Evolutionary conservation across 1,139 yeast species (phyloP), one percentile per base, ranked within the genome.

Genomic region (Suhomyces atakaporum): DNA sequence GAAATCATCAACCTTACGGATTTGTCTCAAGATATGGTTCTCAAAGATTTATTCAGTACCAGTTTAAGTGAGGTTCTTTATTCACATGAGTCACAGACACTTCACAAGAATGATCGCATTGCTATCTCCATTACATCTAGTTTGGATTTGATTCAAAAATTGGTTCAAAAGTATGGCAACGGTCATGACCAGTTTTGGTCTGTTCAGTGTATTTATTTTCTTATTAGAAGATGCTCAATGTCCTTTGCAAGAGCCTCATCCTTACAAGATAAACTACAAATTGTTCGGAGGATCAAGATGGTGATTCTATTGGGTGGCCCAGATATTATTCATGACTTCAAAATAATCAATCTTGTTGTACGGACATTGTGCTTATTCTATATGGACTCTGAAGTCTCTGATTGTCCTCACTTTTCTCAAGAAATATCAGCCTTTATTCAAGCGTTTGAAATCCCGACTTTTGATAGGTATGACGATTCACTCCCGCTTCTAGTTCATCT

Each of bases 1-100:
- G 50, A 49, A 27, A 54, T 44, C 51, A 56, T 81, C 2, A 54
- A 57, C 11, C 54, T 68, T 15, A 60, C 74, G 12, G 81, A 79
- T 44, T 50, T 72, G 3, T 54, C 69, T 0, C 49, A 58, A 11
- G 69, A 66, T 33, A 20, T 35, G 6, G 39, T 34, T 0, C 31
- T 60, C 20, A 35, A 40, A 3, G 50, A 46, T 10, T 42, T 49
- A 11, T 42, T 56, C 15, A 7, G 30, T 31, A 10, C 25, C 29
- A 13, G 33, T 31, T 22, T 33, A 32, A 16, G 27, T 13, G 8
- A 9, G 4, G 13, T 11, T 3, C 19, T 34, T 4, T 29, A 28
- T 25, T 16, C 28, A 7, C 5, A 7, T 4, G 18, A 21, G 3
- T 11, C 22, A 2, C 12, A 20, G 14, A 13, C 7, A 5, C 27